Evolutionary conservation across 2,329 filamentous ascomycete genomes (phyloP).

Genomic region (Aspergillus ustus): DNA sequence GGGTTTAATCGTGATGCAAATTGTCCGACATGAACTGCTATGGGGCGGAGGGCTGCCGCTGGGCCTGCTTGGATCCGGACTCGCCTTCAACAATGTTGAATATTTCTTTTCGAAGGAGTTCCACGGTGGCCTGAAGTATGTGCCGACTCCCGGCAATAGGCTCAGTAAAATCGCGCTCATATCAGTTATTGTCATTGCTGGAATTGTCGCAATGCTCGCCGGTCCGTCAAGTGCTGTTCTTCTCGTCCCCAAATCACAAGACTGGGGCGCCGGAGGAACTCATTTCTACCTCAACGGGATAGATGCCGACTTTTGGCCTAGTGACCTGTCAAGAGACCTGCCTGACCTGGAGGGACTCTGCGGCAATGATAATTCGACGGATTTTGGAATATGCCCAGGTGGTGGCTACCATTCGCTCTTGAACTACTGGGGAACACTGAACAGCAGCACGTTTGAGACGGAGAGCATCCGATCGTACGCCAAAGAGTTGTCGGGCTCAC

Average conservation of each 20-base stretch:
- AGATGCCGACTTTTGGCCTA: constrained; percentile 1
- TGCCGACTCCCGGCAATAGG: neutral
- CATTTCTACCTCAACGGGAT: constrained; percentile 6
- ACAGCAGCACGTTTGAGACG: constrained; percentile 8
- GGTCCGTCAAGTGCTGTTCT: constrained; percentile 13
- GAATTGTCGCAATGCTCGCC: constrained; percentile 5
- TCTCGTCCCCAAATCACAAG: constrained; percentile 9
- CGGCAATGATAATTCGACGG: neutral
- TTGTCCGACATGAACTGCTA: constrained; percentile 13
- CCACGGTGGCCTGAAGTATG: constrained; percentile 6
- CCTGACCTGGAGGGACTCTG: neutral
- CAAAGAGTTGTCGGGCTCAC: constrained; percentile 12
- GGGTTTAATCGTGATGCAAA: constrained; percentile 9
- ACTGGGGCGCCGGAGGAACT: constrained; percentile 12
- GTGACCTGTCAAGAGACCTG: neutral
- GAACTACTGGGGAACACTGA: constrained; percentile 14
- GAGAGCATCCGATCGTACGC: constrained; percentile 13
- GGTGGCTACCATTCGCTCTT: constrained; percentile 8
- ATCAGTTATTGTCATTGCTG: neutral
- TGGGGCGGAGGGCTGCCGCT: constrained; percentile 16
- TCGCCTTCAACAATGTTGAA: constrained; percentile 15
- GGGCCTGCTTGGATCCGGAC: constrained; percentile 7
- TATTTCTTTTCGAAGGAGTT: constrained; percentile 17
- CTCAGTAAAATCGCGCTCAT: constrained; percentile 2
- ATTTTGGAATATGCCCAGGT: constrained; percentile 4